These are phyloP conservation scores for Puya raimondii DNA, from an alignment of 176 grass and related monocot species.

Conservation along the genomic window DNA sequence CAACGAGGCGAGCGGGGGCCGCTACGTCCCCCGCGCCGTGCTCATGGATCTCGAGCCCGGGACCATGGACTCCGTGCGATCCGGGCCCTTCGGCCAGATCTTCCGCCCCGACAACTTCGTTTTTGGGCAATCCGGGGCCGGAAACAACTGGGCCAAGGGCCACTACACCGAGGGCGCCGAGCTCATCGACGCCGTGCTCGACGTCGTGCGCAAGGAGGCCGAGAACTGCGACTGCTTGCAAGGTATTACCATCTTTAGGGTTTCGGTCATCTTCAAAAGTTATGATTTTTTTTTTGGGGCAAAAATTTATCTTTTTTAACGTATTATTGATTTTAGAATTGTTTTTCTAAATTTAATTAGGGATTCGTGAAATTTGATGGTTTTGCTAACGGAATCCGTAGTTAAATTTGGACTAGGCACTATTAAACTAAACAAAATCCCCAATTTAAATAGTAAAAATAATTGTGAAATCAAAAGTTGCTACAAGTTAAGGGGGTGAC, in stretches of 20 bases:
- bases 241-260: constrained; percentile 26
- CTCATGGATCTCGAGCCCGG: constrained; percentile 95
- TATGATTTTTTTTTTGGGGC: background rate
- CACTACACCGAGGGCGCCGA: constrained; percentile 98
- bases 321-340: no score
- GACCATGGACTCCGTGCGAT: constrained; percentile 78
- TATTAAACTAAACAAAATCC: no score
- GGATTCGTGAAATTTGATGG: no score
- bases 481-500: no score
- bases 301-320: background rate
- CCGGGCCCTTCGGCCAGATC: constrained; percentile 72
- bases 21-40: constrained; percentile 76
- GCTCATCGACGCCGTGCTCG: constrained; percentile 87
- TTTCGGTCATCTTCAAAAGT: background rate
- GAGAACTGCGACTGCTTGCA: constrained; percentile 96
- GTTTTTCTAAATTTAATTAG: no score
- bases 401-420: no score
- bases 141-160: constrained; percentile 92
- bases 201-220: constrained; percentile 95
- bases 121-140: constrained; percentile 87
- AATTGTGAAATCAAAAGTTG: no score
- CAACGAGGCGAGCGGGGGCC: constrained; percentile 76
- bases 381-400: no score
- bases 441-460: no score
- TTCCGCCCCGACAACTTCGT: constrained; percentile 97